Evolutionary conservation across 1,284 basidiomycete genomes (phyloP), one percentile per base, ranked within the genome.

Genomic region (Apiotrichum veenhuisii): DNA sequence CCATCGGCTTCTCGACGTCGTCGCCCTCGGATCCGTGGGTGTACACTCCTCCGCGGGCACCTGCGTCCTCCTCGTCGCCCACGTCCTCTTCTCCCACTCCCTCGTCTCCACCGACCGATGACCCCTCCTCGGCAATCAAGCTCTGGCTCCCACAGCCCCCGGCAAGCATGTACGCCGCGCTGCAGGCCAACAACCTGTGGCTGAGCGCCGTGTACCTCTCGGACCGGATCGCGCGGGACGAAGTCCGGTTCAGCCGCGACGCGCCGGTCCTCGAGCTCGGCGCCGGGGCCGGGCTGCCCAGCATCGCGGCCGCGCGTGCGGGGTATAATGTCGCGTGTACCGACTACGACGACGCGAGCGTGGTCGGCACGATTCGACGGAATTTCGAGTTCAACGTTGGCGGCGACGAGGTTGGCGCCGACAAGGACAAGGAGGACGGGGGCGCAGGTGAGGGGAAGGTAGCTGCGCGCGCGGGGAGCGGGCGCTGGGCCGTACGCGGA

Each of bases 101-200:
- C 11, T 22, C 41, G 41, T 5, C 20, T 55, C 41, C 5, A 17
- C 7, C 2, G 38, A 4, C 41, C 4, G 58, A 71, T 48, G 30
- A 52, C 20, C 46, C 68, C 11, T 40, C 40, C 34, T 49, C 11
- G 63, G 55, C 62, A 0, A 62, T 75, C 48, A 44, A 60, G 18
- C 58, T 76, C 8, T 59, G 51, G 46, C 63, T 75, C 10, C 69
- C 73, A 15, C 56, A 65, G 20, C 71, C 75, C 0, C 70, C 74
- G 0, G 58, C 72, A 0, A 59, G 57, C 12, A 58, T 75, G 12
- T 71, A 69, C 52, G 66, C 67, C 5, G 68, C 67, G 4, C 66
- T 78, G 2, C 76, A 77, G 57, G 71, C 75, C 0, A 69, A 74
- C 47, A 63, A 76, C 48, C 56, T 78, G 18, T 78, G 75, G 75